Percentiles rank a stretch among this genome's conserved stretches.
phyloP scores from a whole-genome alignment of 495 filamentous ascomycete genomes.

The Neurospora sp. region DNA sequence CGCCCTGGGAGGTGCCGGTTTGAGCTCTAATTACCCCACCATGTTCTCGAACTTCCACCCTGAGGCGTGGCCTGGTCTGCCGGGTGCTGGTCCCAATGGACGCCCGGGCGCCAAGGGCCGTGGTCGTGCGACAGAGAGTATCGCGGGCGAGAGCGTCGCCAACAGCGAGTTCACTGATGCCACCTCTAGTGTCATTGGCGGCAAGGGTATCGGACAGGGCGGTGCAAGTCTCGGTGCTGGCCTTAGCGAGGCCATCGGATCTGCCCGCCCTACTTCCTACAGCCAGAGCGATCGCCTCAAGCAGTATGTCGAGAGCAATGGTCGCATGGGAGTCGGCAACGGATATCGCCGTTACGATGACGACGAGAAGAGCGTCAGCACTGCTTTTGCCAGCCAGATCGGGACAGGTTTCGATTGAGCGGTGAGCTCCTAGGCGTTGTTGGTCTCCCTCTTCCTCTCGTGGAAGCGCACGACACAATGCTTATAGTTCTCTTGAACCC shows the following conservation, averaged over 20 bases:
- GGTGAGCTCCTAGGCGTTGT: neutral
- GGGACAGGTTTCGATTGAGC: constrained; percentile 80
- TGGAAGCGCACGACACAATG: neutral
- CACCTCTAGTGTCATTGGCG: constrained; percentile 62
- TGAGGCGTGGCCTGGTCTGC: constrained; percentile 80
- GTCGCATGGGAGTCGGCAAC: constrained; percentile 48
- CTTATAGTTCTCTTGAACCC: neutral
- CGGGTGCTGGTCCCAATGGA: constrained; percentile 52
- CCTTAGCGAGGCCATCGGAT: constrained; percentile 52
- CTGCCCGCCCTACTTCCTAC: constrained; percentile 34
- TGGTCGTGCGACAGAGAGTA: constrained; percentile 56
- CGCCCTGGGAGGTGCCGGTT: constrained; percentile 70
- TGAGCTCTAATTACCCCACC: constrained; percentile 72
- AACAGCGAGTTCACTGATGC: constrained; percentile 80
- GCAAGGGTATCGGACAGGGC: constrained; percentile 53
- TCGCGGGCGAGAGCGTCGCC: constrained; percentile 84
- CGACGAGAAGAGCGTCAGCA: constrained; percentile 89
- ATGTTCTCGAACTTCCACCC: constrained; percentile 90
- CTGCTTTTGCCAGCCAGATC: constrained; percentile 90
- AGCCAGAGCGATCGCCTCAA: constrained; percentile 55
- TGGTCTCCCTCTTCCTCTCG: neutral
- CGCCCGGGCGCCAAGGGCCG: constrained; percentile 43
- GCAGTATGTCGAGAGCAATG: constrained; percentile 80
- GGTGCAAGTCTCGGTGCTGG: constrained; percentile 79
- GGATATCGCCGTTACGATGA: constrained; percentile 83